A percentile compares a stretch with the other conserved stretches of the same genome.
phyloP scores from a whole-genome alignment of 176 grass and related monocot species.

The Miscanthus lutarioriparius region DNA sequence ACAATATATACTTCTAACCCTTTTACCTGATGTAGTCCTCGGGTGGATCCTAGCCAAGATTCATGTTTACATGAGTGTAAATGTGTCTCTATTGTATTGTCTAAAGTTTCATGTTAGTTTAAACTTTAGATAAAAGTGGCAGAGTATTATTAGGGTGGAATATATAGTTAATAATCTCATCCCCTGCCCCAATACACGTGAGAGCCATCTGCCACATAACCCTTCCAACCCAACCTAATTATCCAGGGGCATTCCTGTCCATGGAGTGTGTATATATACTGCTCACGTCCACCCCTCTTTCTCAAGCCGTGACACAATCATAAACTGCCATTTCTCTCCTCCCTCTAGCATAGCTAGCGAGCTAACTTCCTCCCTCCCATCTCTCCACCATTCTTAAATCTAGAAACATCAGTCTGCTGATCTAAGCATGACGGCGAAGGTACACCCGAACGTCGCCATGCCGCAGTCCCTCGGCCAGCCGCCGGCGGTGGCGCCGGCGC shows the following conservation, averaged over 20 bases:
- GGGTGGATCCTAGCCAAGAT: not conserved
- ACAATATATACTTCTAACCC: not conserved
- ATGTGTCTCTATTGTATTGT: not conserved
- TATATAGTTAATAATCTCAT: constrained; percentile 35
- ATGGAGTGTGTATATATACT: constrained; percentile 35
- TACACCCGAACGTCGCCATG: constrained; percentile 51
- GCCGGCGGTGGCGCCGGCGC: not conserved
- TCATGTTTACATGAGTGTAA: not conserved
- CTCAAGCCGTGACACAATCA: constrained; percentile 32
- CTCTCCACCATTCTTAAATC: not conserved
- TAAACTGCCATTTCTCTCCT: not conserved
- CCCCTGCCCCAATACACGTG: constrained; percentile 28
- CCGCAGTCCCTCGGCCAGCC: not conserved
- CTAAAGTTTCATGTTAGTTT: not conserved
- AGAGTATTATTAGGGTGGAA: constrained; percentile 22
- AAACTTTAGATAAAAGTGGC: constrained; percentile 15
- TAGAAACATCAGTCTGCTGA: not conserved
- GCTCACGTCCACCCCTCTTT: constrained; percentile 3
- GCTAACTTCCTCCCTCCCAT: not conserved
- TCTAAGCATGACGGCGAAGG: constrained; percentile 42
- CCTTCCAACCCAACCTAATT: constrained; percentile 42
- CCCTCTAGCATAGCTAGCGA: not conserved
- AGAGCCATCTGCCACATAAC: constrained; percentile 39
- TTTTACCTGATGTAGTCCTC: not conserved
- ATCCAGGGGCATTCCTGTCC: constrained; percentile 47